Conservation (phyloP, 1,284 basidiomycete genomes). For the Ceratobasidium sp. region DNA sequence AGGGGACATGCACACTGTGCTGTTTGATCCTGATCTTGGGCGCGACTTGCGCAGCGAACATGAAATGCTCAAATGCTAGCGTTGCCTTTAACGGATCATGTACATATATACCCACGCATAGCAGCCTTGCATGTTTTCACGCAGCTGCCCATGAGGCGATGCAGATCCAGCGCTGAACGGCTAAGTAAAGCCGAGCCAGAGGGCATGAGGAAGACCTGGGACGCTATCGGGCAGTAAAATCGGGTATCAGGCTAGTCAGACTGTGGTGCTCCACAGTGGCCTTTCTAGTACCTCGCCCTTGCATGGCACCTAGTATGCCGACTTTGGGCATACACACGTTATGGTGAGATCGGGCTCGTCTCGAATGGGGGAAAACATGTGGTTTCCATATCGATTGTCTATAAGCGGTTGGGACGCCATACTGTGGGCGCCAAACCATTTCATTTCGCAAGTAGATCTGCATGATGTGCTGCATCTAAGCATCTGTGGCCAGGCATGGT, state of each 20-base stretch:
- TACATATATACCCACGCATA: neutral
- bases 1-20: conserved; percentile 12
- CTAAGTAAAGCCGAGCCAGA: conserved; percentile 13
- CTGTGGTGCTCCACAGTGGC: conserved; percentile 28
- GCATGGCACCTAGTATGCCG: neutral
- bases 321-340: conserved; percentile 11
- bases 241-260: conserved; percentile 22
- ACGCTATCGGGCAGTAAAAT: conserved; percentile 22
- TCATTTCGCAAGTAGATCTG: conserved; percentile 43
- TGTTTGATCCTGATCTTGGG: conserved; percentile 19
- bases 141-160: neutral
- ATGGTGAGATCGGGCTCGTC: conserved; percentile 12
- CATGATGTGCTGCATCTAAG: conserved; percentile 25
- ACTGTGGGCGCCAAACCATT: conserved; percentile 28
- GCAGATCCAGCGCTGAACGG: conserved; percentile 2
- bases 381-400: conserved; percentile 11
- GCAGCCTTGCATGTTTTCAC: conserved; percentile 4
- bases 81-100: neutral
- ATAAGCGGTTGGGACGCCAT: neutral
- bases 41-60: conserved; percentile 2
- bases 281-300: neutral
- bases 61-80: conserved; percentile 17
- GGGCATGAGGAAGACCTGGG: neutral
- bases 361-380: conserved; percentile 3
- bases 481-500: conserved; percentile 29